These are phyloP conservation scores for Bipolaris bicolor DNA, from an alignment of 2,329 filamentous ascomycete species.

Conservation along the genomic window DNA sequence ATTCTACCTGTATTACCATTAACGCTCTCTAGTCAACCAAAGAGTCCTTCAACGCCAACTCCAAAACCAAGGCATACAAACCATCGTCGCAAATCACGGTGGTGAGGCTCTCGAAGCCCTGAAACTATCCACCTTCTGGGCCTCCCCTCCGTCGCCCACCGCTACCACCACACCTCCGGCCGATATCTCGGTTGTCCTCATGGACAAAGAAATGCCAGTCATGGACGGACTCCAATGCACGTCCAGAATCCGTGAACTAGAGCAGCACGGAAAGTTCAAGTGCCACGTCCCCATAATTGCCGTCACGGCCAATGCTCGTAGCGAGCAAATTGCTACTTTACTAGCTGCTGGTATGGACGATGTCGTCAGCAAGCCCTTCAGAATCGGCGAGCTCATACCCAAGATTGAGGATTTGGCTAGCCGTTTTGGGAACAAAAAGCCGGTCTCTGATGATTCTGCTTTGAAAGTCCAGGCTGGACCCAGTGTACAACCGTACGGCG, in stretches of 20 bases:
- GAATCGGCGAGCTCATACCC: conserved; percentile 57
- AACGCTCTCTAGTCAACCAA: conserved; percentile 52
- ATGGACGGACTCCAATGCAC: conserved; percentile 52
- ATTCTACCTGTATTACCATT: not conserved
- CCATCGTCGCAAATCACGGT: conserved; percentile 57
- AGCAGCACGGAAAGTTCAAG: conserved; percentile 41
- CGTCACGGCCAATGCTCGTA: conserved; percentile 51
- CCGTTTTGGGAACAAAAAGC: conserved; percentile 14
- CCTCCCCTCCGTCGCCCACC: conserved; percentile 32
- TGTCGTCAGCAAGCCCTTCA: conserved; percentile 58
- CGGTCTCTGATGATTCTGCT: not conserved
- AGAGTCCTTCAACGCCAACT: conserved; percentile 58
- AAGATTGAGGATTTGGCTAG: conserved; percentile 57
- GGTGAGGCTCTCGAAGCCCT: conserved; percentile 56
- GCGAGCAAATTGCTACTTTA: conserved; percentile 50
- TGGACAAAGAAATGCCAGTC: conserved; percentile 52
- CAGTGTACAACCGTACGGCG: not conserved
- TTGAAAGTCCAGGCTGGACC: not conserved
- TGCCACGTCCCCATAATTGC: conserved; percentile 51
- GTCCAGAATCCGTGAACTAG: conserved; percentile 46
- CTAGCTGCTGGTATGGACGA: conserved; percentile 54
- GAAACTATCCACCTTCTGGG: conserved; percentile 52
- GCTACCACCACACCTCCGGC: conserved; percentile 16
- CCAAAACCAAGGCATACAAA: conserved; percentile 54
- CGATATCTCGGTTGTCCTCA: conserved; percentile 44